Evolutionary conservation across 306 rosid genomes (phyloP), one percentile per base, ranked within the genome.

Genomic region (Vachellia collinsii): DNA sequence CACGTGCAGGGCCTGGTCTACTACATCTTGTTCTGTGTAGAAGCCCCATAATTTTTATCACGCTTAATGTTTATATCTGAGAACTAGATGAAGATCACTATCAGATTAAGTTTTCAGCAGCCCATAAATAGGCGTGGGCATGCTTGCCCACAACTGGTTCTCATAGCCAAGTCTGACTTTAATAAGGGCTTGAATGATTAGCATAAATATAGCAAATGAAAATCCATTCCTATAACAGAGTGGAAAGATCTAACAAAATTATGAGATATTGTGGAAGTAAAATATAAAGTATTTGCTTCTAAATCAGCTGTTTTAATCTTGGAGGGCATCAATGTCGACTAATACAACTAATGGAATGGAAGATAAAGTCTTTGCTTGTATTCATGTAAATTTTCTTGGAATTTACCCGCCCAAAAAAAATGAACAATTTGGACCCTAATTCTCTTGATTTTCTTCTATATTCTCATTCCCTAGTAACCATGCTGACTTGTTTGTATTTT

Each of bases 401-500:
- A n/a, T 25, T 14, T 13, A 1, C 29, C 64, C 39, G 6, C 5
- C 13, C 47, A 19, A 17, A 6, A 17, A n/a, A 17, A 53, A 19
- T 47, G 64, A 51, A 71, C 19, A 65, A 70, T 65, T 72, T 42
- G 6, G n/a, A 56, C 23, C 34, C 19, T 42, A 64, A 20, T 29
- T 79, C 76, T 50, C 54, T 36, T 50, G 37, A 61, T 44, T 53
- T 58, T 65, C 70, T 38, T 38, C 53, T 43, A 46, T 51, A 70
- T 48, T 39, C 62, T 76, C 19, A 48, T 25, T 22, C 58, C 48
- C 11, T 16, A 42, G 11, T 0, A 41, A 44, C 22, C 19, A 50
- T 71, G 69, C 94, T 84, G 94, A 88, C 87, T 37, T 77, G 12
- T 74, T 29, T 51, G 72, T 75, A 48, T 72, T 73, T 75, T 42